phyloP scores from a whole-genome alignment of 495 filamentous ascomycete species.

The Hypoxylon fuscum region DNA sequence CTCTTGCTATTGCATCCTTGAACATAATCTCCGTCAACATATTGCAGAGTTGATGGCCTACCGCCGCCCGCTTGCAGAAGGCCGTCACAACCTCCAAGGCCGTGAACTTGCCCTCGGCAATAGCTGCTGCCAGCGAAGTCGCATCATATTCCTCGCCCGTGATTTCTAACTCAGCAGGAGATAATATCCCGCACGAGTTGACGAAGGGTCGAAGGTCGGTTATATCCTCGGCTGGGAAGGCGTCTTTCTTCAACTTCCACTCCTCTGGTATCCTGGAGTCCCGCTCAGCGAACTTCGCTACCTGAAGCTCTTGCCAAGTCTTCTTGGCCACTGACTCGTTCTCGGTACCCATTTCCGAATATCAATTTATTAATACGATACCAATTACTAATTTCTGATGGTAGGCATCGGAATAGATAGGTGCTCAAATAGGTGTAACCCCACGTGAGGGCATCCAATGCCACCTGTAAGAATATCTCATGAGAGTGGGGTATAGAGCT shows the following conservation, averaged over 20 bases:
- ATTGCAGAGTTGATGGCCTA: conserved; percentile 51
- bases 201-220: conserved; percentile 36
- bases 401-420: background rate
- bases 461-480: no score
- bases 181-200: conserved; percentile 27
- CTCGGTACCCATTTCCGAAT: conserved; percentile 17
- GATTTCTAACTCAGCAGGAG: conserved; percentile 22
- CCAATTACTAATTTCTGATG: background rate
- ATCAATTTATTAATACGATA: background rate
- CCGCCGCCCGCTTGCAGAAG: conserved; percentile 57
- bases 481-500: conserved; percentile 18
- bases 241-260: conserved; percentile 37
- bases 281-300: conserved; percentile 30
- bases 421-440: conserved; percentile 11
- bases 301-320: conserved; percentile 40
- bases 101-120: conserved; percentile 43
- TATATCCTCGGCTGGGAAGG: conserved; percentile 24
- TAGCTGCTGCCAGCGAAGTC: conserved; percentile 31
- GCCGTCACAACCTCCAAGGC: conserved; percentile 58
- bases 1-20: conserved; percentile 64
- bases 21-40: conserved; percentile 72
- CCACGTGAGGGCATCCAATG: conserved; percentile 4
- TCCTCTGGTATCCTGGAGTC: conserved; percentile 34
- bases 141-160: conserved; percentile 36
- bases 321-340: conserved; percentile 9